phyloP scores from a whole-genome alignment of 495 filamentous ascomycete genomes.

The Pyronema domesticum region DNA sequence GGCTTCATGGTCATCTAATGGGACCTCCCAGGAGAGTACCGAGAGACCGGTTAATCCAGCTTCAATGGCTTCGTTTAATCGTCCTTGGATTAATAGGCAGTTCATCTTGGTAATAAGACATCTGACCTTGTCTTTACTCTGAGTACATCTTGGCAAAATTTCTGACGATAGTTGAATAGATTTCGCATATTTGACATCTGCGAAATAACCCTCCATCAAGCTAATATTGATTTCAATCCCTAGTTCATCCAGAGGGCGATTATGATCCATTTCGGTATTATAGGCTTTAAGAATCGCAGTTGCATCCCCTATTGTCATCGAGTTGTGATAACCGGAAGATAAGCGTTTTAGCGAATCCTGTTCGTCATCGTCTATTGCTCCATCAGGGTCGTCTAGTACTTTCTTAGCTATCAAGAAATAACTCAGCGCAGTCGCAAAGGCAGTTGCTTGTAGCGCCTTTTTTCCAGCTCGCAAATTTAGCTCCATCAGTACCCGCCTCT shows the following conservation, averaged over 20 bases:
- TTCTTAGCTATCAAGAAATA: constrained; percentile 22
- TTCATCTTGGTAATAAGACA: constrained; percentile 25
- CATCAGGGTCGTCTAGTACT: constrained; percentile 18
- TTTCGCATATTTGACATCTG: constrained; percentile 23
- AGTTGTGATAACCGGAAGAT: background rate
- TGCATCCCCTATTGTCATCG: background rate
- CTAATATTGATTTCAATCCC: constrained; percentile 22
- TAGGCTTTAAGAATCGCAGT: background rate
- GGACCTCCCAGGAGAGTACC: constrained; percentile 23
- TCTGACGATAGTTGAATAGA: constrained; percentile 19
- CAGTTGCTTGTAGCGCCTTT: constrained; percentile 22
- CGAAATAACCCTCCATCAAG: constrained; percentile 24
- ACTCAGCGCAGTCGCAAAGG: constrained; percentile 20
- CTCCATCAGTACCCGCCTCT: constrained; percentile 21
- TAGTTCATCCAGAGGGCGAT: constrained; percentile 12
- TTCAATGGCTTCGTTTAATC: constrained; percentile 23
- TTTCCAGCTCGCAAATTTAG: constrained; percentile 22
- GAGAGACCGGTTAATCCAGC: constrained; percentile 20
- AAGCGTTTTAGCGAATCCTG: constrained; percentile 12
- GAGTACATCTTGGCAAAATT: constrained; percentile 18
- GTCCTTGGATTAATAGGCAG: constrained; percentile 22
- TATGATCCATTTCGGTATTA: constrained; percentile 3
- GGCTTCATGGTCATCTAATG: constrained; percentile 20
- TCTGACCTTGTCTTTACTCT: constrained; percentile 21
- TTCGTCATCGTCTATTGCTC: constrained; percentile 3